A percentile compares a stretch with the other conserved stretches of the same genome.
phyloP scores from a whole-genome alignment of 768 basidiomycete genomes.

The Pleurotus salmoneostramineus region DNA sequence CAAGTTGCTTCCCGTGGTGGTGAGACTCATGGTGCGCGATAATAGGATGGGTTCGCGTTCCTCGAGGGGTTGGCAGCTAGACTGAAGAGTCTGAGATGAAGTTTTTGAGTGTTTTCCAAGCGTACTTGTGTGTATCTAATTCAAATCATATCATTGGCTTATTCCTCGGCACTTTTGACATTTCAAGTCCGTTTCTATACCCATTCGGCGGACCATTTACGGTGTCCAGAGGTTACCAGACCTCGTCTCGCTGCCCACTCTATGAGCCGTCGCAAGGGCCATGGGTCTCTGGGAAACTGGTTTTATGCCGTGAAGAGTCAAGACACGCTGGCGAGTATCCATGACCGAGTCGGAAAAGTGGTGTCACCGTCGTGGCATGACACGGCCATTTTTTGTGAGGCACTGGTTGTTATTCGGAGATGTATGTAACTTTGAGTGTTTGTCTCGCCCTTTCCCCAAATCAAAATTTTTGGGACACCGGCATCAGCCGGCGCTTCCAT shows the following conservation, averaged over 20 bases:
- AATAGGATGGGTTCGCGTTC: constrained; percentile 63
- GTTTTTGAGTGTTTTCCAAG: neutral
- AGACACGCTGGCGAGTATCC: no score
- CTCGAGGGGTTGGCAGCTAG: constrained; percentile 56
- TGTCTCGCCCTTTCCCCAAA: neutral
- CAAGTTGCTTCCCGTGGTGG: neutral
- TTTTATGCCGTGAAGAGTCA: no score
- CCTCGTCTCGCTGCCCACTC: no score
- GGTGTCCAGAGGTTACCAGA: no score
- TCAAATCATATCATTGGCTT: neutral
- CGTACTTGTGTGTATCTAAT: neutral
- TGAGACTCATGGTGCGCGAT: constrained; percentile 5
- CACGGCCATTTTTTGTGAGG: neutral
- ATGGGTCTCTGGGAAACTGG: no score
- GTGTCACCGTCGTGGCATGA: neutral
- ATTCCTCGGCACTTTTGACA: neutral
- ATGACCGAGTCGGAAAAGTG: neutral
- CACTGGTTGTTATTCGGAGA: constrained; percentile 7
- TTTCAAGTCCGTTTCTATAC: no score
- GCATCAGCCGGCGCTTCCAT: neutral
- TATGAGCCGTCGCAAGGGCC: no score
- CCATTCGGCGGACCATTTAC: no score
- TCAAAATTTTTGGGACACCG: neutral
- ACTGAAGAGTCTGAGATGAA: constrained; percentile 38
- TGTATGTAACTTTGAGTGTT: neutral